Conservation (phyloP, 352 stramenopile genomes). For the Phytophthora rubi region DNA sequence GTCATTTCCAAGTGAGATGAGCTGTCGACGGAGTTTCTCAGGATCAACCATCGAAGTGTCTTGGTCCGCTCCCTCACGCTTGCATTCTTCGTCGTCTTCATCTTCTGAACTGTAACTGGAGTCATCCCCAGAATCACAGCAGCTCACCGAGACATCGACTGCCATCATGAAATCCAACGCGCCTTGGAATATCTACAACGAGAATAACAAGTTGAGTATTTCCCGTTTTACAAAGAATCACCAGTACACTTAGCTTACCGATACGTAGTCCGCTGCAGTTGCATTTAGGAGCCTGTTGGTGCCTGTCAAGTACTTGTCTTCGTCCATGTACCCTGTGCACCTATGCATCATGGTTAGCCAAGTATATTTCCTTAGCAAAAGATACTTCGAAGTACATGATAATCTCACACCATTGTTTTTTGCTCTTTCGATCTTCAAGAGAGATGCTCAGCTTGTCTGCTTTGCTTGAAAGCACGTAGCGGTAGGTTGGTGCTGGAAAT, state of each 20-base stretch:
- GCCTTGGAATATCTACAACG: slow-evolving; percentile 6
- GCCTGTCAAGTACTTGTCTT: slow-evolving; percentile 16
- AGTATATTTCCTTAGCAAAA: no score
- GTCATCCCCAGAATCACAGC: neutral
- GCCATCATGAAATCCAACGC: slow-evolving; percentile 16
- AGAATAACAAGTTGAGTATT: neutral
- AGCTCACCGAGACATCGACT: neutral
- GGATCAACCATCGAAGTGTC: neutral
- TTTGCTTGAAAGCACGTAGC: neutral
- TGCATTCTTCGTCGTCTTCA: slow-evolving; percentile 1
- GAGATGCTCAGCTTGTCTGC: slow-evolving; percentile 8
- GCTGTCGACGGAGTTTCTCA: slow-evolving; percentile 7
- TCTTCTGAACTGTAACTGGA: neutral
- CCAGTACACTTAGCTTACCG: slow-evolving; percentile 2
- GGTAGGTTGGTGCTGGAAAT: neutral
- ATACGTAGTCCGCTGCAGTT: slow-evolving; percentile 4
- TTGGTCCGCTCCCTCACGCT: neutral
- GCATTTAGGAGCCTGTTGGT: slow-evolving; percentile 14
- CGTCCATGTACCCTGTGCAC: slow-evolving; percentile 9
- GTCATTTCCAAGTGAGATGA: slow-evolving; percentile 6
- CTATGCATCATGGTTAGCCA: neutral
- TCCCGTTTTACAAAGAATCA: neutral
- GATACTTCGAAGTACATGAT: neutral
- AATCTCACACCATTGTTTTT: slow-evolving; percentile 18
- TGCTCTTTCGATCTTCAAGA: slow-evolving; percentile 16